These are phyloP conservation scores for Alternaria dauci DNA, from an alignment of 2,329 filamentous ascomycete species.

Conservation along the genomic window DNA sequence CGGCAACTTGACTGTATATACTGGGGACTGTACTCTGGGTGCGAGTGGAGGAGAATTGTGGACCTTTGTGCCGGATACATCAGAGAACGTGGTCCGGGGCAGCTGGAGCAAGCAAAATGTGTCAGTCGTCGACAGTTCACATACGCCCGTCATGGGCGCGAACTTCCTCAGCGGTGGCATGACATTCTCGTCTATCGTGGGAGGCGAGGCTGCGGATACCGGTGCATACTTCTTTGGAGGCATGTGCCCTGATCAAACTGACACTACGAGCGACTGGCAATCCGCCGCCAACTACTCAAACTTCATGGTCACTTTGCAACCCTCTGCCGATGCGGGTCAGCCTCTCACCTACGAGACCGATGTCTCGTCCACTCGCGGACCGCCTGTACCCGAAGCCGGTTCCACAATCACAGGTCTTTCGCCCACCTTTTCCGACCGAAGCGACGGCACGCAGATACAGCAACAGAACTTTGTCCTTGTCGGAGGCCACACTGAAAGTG, in stretches of 20 bases:
- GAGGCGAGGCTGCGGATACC: slow-evolving; percentile 62
- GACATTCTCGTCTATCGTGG: slow-evolving; percentile 71
- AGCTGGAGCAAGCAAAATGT: slow-evolving; percentile 63
- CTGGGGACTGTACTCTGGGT: slow-evolving; percentile 72
- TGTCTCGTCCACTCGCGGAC: slow-evolving; percentile 62
- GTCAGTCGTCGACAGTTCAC: slow-evolving; percentile 45
- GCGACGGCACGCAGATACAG: slow-evolving; percentile 69
- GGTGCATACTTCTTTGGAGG: slow-evolving; percentile 82
- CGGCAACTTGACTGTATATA: slow-evolving; percentile 76
- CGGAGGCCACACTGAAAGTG: slow-evolving; percentile 81
- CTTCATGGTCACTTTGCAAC: slow-evolving; percentile 73
- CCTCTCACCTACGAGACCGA: slow-evolving; percentile 57
- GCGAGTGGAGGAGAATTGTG: slow-evolving; percentile 67
- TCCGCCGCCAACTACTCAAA: slow-evolving; percentile 79
- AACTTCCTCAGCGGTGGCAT: slow-evolving; percentile 69
- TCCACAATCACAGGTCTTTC: slow-evolving; percentile 80
- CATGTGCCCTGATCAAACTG: slow-evolving; percentile 72
- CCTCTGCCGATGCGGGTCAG: slow-evolving; percentile 51
- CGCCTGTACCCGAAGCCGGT: slow-evolving; percentile 83
- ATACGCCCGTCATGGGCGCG: slow-evolving; percentile 53
- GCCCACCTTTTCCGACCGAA: slow-evolving; percentile 73
- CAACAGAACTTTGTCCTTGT: slow-evolving; percentile 82
- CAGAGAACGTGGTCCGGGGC: slow-evolving; percentile 58
- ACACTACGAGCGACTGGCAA: slow-evolving; percentile 66
- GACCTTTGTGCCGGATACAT: slow-evolving; percentile 66